A percentile compares a stretch with the other conserved stretches of the same genome.
These are phyloP conservation scores for Cryptococcus floricola DNA, from an alignment of 1,284 basidiomycete genomes.

Conservation along the genomic window DNA sequence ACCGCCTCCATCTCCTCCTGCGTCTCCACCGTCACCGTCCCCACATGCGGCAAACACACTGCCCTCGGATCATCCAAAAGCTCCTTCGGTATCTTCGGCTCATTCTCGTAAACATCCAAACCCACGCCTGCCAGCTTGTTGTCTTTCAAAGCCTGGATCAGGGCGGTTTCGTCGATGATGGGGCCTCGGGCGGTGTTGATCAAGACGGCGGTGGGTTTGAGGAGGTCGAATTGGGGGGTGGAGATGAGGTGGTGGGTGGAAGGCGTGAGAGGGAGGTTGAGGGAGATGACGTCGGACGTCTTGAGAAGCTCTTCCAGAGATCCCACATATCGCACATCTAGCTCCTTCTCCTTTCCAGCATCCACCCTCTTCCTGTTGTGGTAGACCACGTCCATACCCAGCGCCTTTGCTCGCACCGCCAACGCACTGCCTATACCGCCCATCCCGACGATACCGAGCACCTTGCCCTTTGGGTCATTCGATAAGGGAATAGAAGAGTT, in stretches of 20 bases:
- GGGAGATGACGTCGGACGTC: slow-evolving; percentile 64
- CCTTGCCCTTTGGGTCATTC: slow-evolving; percentile 69
- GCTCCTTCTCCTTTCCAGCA: neutral
- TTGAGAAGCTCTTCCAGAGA: slow-evolving; percentile 63
- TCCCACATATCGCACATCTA: slow-evolving; percentile 17
- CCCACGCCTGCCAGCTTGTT: slow-evolving; percentile 75
- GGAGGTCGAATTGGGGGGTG: slow-evolving; percentile 64
- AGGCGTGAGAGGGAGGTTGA: slow-evolving; percentile 51
- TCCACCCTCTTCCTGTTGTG: slow-evolving; percentile 63
- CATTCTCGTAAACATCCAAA: slow-evolving; percentile 56
- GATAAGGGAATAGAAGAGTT: slow-evolving; percentile 55
- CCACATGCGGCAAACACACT: slow-evolving; percentile 27
- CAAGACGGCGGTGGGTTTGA: slow-evolving; percentile 72
- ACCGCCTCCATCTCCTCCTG: slow-evolving; percentile 18
- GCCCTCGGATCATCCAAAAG: slow-evolving; percentile 24
- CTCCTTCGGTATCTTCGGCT: slow-evolving; percentile 23
- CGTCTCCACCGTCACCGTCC: slow-evolving; percentile 17
- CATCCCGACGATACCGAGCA: slow-evolving; percentile 77
- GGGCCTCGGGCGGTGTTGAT: slow-evolving; percentile 82
- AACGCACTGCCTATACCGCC: slow-evolving; percentile 68
- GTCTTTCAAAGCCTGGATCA: slow-evolving; percentile 72
- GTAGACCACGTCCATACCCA: slow-evolving; percentile 68
- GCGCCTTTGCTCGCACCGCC: slow-evolving; percentile 20
- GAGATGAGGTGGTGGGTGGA: slow-evolving; percentile 71
- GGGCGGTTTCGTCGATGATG: slow-evolving; percentile 74